These are phyloP conservation scores for Aspergillus kassunensis DNA, from an alignment of 495 filamentous ascomycete genomes.

Conservation along the genomic window DNA sequence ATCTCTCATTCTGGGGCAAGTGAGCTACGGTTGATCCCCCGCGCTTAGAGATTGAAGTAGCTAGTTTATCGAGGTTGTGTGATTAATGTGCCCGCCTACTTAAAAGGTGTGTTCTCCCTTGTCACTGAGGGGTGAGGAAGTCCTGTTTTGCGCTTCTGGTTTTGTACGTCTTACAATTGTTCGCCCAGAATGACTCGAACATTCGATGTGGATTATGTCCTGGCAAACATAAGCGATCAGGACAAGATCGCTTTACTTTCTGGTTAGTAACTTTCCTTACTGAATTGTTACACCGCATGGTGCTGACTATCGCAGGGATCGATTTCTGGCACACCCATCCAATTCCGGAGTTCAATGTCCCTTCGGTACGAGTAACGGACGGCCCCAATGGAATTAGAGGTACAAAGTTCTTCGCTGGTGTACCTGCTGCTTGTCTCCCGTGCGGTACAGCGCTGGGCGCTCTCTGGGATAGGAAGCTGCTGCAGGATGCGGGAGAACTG, in stretches of 20 bases:
- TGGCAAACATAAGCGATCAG: conserved; percentile 23
- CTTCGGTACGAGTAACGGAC: conserved; percentile 59
- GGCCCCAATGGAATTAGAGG: conserved; percentile 67
- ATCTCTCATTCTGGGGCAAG: not conserved
- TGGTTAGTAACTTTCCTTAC: conserved; percentile 9
- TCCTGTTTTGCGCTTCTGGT: not conserved
- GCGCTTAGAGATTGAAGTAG: not conserved
- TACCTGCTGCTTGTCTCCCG: conserved; percentile 56
- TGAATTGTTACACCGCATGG: not conserved
- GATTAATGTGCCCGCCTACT: not conserved
- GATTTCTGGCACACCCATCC: conserved; percentile 72
- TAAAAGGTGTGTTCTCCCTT: not conserved
- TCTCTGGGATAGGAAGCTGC: conserved; percentile 58
- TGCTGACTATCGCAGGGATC: conserved; percentile 17
- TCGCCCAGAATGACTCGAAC: conserved; percentile 16
- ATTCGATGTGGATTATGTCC: conserved; percentile 30
- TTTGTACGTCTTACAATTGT: not conserved
- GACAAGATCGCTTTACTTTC: conserved; percentile 33
- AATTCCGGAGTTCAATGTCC: conserved; percentile 60
- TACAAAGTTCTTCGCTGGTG: conserved; percentile 58
- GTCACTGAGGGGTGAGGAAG: not conserved
- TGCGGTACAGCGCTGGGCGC: conserved; percentile 60
- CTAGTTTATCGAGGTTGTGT: not conserved
- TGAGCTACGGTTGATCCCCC: conserved; percentile 1
- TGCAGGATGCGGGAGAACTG: conserved; percentile 48